Base-by-base conservation (phyloP, 2,329 filamentous ascomycete species). In the Hypoxylon sp. region DNA sequence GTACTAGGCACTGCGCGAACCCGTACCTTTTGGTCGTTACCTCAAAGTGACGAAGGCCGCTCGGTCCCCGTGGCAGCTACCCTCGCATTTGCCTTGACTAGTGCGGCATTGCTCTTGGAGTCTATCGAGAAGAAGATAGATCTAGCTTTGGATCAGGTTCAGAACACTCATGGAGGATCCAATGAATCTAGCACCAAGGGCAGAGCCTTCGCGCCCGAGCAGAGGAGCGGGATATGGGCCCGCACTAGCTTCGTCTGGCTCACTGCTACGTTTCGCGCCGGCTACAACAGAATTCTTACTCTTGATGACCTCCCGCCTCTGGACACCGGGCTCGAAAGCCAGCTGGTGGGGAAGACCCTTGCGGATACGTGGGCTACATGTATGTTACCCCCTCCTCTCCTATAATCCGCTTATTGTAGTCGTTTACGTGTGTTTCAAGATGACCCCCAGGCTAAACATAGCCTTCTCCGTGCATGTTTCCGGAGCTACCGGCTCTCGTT, bases 21-120 rank as follows among this genome's bases (percentile, higher is more conserved):
- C 6, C 65, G 71, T 34, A 70, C 65, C 6, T 46, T 68, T 15
- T 72, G 69, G 70, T 54, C 68, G 26, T 19, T 53, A 11, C 26
- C 41, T 32, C 44, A 11, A 26, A 62, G 43, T 50, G 55, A 56
- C 19, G 59, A 56, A 15, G 48, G 22, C 13, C 50, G 24, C 11
- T 30, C 50, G 15, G 37, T 53, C 11, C 50, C 62, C 8, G 59
- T 56, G 15, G 46, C 61, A 41, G 41, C 67, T 57, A 62, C 68
- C n/a, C 43, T 64, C 17, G 57, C 55, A 6, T 15, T 71, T 11
- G 52, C 50, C 15, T 20, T 64, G 10, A 68, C 61, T 2, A 24
- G 67, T 4, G 28, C 57, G 17, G 64, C 62, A 5, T 49, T 72
- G 7, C 17, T 67, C 1, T 44, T 72, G 2, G 71, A 73, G 17